These are phyloP conservation scores for Metarhizium brunneum DNA, from an alignment of 2,329 filamentous ascomycete genomes.

Conservation along the genomic window DNA sequence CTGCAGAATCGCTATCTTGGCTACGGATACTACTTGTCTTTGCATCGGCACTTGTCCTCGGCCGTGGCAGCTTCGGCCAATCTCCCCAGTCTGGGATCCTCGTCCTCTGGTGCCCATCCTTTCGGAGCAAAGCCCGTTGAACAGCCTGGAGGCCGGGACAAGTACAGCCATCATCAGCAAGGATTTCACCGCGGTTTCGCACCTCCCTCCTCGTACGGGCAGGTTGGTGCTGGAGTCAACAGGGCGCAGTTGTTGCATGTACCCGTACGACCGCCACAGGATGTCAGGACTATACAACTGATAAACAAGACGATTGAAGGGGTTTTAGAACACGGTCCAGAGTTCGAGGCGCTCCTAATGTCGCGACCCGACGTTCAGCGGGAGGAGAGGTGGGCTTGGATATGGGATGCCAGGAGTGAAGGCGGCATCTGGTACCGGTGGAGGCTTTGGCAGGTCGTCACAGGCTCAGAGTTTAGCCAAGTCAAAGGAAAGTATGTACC, in stretches of 20 bases:
- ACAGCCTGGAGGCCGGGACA: slow-evolving; percentile 23
- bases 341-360: slow-evolving; percentile 92
- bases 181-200: slow-evolving; percentile 56
- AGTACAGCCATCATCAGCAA: slow-evolving; percentile 29
- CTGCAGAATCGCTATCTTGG: slow-evolving; percentile 81
- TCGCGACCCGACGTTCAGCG: slow-evolving; percentile 70
- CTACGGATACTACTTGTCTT: slow-evolving; percentile 69
- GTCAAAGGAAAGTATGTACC: slow-evolving; percentile 46
- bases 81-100: slow-evolving; percentile 13
- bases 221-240: slow-evolving; percentile 30
- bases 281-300: slow-evolving; percentile 68
- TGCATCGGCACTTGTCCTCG: slow-evolving; percentile 78
- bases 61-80: slow-evolving; percentile 29
- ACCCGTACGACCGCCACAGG: slow-evolving; percentile 64
- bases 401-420: slow-evolving; percentile 75
- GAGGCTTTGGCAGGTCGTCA: slow-evolving; percentile 81
- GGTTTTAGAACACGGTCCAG: slow-evolving; percentile 68
- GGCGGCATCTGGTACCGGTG: slow-evolving; percentile 89
- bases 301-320: slow-evolving; percentile 84
- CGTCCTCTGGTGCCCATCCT: slow-evolving; percentile 48
- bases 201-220: slow-evolving; percentile 61
- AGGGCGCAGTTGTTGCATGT: slow-evolving; percentile 50
- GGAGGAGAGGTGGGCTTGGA: slow-evolving; percentile 87
- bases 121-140: slow-evolving; percentile 68
- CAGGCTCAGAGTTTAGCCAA: slow-evolving; percentile 42